Evolutionary conservation across 1,284 basidiomycete species (phyloP).

Genomic region (Xerocomus amazonicus): DNA sequence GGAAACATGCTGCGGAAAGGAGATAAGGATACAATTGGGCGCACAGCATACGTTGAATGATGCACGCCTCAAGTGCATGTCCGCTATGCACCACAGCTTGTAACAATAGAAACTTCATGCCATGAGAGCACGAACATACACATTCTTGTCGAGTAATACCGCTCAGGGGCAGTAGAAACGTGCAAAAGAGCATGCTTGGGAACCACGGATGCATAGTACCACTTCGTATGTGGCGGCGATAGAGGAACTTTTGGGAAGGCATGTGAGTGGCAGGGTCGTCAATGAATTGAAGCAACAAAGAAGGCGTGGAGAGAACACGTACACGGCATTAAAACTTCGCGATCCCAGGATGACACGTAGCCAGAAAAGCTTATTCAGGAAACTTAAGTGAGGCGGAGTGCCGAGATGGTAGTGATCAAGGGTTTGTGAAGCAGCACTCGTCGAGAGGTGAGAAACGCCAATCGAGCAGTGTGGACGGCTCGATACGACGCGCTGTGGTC

Average conservation of each 20-base stretch:
- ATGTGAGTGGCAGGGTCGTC: constrained; percentile 20
- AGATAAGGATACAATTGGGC: constrained; percentile 28
- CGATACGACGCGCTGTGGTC: constrained; percentile 6
- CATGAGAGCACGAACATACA: constrained; percentile 13
- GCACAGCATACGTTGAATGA: constrained; percentile 28
- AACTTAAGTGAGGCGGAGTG: constrained; percentile 5
- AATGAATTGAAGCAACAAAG: constrained; percentile 15
- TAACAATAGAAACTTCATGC: constrained; percentile 18
- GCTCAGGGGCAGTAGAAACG: constrained; percentile 29
- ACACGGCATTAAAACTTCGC: constrained; percentile 16
- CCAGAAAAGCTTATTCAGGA: neutral
- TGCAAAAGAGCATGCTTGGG: constrained; percentile 13
- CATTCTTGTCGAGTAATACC: constrained; percentile 25
- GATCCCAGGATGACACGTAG: neutral
- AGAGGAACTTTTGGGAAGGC: constrained; percentile 18
- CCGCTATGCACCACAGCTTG: constrained; percentile 20
- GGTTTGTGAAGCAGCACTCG: too few species aligned
- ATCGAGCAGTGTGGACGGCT: constrained; percentile 14
- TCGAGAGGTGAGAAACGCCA: constrained; percentile 1
- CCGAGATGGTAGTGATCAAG: constrained; percentile 8
- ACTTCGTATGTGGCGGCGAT: constrained; percentile 26
- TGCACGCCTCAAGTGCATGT: constrained; percentile 31
- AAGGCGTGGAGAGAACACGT: constrained; percentile 10
- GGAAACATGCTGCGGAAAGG: constrained; percentile 20
- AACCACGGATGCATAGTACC: constrained; percentile 10